Percentiles rank a stretch among this genome's conserved stretches.
Conservation (phyloP, 139 green algal genomes). For the Volvox africanus region DNA sequence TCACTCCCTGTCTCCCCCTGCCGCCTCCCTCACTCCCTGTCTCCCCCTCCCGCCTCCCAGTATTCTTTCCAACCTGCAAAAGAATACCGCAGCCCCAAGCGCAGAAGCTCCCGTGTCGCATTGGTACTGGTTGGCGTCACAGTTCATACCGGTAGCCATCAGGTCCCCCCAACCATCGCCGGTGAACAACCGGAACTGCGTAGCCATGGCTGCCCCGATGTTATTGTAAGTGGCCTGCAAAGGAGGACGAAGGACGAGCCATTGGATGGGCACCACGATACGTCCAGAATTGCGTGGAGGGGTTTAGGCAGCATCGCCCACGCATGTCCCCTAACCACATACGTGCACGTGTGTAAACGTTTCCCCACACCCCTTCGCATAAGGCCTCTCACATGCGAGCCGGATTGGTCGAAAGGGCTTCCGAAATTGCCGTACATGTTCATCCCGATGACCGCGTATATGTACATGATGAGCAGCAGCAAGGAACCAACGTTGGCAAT, state of each 20-base stretch:
- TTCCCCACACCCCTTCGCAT: not conserved
- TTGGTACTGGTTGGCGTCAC: not conserved
- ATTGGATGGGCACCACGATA: too few relatives aligned
- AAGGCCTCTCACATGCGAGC: not conserved
- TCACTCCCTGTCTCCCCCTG: too few relatives aligned
- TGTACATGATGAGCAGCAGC: constrained; percentile 81
- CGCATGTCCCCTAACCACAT: too few relatives aligned
- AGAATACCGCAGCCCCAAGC: constrained; percentile 34
- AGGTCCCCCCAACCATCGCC: constrained; percentile 45
- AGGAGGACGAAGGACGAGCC: not conserved
- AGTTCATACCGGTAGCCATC: constrained; percentile 14
- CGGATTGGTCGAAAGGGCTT: constrained; percentile 31
- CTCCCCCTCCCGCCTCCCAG: too few relatives aligned
- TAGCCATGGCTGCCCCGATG: constrained; percentile 29
- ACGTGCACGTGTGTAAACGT: too few relatives aligned
- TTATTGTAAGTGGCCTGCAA: constrained; percentile 25
- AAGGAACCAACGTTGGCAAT: constrained; percentile 78
- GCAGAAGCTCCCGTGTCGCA: constrained; percentile 29
- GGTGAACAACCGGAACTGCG: constrained; percentile 50
- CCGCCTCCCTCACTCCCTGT: too few relatives aligned
- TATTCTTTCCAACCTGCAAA: constrained; percentile 20
- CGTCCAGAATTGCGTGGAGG: too few relatives aligned
- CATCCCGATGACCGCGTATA: constrained; percentile 81
- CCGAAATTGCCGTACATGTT: constrained; percentile 69
- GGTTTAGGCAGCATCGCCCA: too few relatives aligned